Conservation (phyloP, 164 flowering plant genomes). For the Magnolia changhungtana region DNA sequence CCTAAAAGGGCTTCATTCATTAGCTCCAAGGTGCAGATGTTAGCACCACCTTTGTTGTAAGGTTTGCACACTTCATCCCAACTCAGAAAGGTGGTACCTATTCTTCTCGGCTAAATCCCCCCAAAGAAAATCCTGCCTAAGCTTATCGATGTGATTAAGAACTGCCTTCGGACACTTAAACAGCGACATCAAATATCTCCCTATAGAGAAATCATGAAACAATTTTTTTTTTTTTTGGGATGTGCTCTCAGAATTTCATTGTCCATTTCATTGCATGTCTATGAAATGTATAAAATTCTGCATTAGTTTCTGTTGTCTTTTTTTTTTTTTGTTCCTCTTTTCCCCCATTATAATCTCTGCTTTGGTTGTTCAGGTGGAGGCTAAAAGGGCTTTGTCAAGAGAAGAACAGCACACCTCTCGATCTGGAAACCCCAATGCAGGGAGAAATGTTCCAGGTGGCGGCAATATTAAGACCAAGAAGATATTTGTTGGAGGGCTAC, state of each 20-base stretch:
- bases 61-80: neutral
- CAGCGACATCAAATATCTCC: too few species aligned
- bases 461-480: slow-evolving; percentile 54
- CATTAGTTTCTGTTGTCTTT: neutral
- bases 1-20: neutral
- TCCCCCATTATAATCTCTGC: neutral
- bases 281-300: too few species aligned
- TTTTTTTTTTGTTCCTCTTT: neutral
- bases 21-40: neutral
- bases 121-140: neutral
- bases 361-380: slow-evolving; percentile 62
- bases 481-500: slow-evolving; percentile 88
- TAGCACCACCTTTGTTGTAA: neutral
- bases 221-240: neutral
- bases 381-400: slow-evolving; percentile 76
- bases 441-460: slow-evolving; percentile 34
- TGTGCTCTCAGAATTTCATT: neutral
- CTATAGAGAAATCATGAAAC: too few species aligned
- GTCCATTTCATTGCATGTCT: neutral
- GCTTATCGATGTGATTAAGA: neutral
- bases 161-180: neutral
- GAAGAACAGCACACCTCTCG: slow-evolving; percentile 72
- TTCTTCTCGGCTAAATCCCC: too few species aligned
- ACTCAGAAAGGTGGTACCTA: too few species aligned
- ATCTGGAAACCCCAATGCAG: slow-evolving; percentile 42